Evolutionary conservation across 805 yeast species (phyloP), one percentile per base, ranked within the genome.

Genomic region (Ogataea populi-albae): DNA sequence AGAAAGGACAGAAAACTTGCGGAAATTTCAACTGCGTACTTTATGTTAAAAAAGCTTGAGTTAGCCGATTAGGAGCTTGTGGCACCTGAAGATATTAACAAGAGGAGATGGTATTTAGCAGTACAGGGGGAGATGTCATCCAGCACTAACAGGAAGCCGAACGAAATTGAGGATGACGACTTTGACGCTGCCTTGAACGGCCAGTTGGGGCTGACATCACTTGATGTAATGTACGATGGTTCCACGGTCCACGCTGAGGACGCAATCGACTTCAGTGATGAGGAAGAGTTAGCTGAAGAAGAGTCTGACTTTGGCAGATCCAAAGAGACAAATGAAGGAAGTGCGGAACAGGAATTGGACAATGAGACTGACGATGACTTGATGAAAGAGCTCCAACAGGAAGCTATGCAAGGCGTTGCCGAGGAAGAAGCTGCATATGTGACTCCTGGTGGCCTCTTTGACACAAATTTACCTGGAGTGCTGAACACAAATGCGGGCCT

Each of bases 231-330:
- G 51, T 57, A 57, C 35, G 72, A 65, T 21, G 80, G 75, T 14
- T 64, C 74, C 59, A 65, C 85, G 3, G 71, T 73, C 36, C 98
- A 89, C 59, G 89, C 93, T 1, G 96, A 77, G 5, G 91, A 89
- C 58, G 98, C 98, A 7, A 68, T 88, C 21, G 98, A 91, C 59
- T 91, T 85, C 56, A 96, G 86, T 53, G 96, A 86, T 56, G 94
- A 86, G 52, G 97, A 89, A 47, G 97, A 89, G 59, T 66, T 89
- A 32, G 97, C 97, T 0, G 97, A 89, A 17, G 96, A 89, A 30
- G 95, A 86, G 37, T 26, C 20, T 3, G 55, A 68, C 1, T 11
- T 16, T 4, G 52, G 31, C 4, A 50, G 23, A 20, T 54, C 34
- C 4, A 70, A 66, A 6, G 67, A 67, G 23, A 65, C 57, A 20